A percentile compares a stretch with the other conserved stretches of the same genome.
phyloP scores from a whole-genome alignment of 2,329 filamentous ascomycete genomes.

The Erysiphe pulchra region DNA sequence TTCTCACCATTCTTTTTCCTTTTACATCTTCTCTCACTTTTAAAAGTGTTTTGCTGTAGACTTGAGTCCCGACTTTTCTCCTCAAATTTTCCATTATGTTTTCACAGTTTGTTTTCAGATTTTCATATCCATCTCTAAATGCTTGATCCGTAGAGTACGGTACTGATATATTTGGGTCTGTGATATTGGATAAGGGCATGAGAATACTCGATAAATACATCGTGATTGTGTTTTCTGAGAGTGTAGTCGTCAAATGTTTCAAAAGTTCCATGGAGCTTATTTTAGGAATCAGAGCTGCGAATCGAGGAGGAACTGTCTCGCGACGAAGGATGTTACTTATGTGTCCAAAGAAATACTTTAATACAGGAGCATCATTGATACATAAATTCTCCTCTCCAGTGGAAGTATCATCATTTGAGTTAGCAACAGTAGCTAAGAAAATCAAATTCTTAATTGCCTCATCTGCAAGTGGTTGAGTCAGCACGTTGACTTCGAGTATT shows the following conservation, averaged over 20 bases:
- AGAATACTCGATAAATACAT: slow-evolving; percentile 39
- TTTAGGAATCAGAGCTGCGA: slow-evolving; percentile 44
- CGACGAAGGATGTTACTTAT: slow-evolving; percentile 56
- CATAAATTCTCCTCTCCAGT: slow-evolving; percentile 20
- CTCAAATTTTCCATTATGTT: slow-evolving; percentile 65
- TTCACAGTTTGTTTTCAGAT: slow-evolving; percentile 43
- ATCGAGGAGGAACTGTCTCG: slow-evolving; percentile 38
- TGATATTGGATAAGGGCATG: slow-evolving; percentile 54
- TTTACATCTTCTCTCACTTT: slow-evolving; percentile 49
- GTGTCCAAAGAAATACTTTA: slow-evolving; percentile 56
- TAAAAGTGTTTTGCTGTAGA: slow-evolving; percentile 50
- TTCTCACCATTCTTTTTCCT: slow-evolving; percentile 44
- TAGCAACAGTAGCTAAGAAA: slow-evolving; percentile 46
- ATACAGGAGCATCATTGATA: slow-evolving; percentile 20
- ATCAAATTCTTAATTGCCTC: slow-evolving; percentile 62
- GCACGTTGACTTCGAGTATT: slow-evolving; percentile 32
- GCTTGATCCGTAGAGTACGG: slow-evolving; percentile 45
- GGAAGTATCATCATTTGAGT: slow-evolving; percentile 23
- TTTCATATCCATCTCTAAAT: slow-evolving; percentile 44
- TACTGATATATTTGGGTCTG: slow-evolving; percentile 47
- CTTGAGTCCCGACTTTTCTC: slow-evolving; percentile 55
- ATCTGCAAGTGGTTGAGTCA: slow-evolving; percentile 50
- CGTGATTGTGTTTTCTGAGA: slow-evolving; percentile 28
- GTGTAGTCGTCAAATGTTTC: slow-evolving; percentile 37
- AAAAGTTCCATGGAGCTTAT: slow-evolving; percentile 50